Base-by-base conservation (phyloP, 257 asterid species). In the Anisodus acutangulus region DNA sequence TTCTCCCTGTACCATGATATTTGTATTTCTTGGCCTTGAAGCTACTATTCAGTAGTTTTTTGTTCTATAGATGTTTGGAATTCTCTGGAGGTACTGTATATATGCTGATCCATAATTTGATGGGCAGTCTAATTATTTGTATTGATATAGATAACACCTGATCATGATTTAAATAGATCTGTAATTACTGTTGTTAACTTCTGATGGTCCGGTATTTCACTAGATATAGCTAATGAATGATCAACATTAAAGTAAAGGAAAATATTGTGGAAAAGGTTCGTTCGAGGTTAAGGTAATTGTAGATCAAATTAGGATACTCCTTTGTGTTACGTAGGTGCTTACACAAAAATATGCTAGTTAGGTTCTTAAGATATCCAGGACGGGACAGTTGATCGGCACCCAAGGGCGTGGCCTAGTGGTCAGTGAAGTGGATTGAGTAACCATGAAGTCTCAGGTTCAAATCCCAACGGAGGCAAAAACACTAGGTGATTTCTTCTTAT, bases 1-100 rank as follows among this genome's bases (percentile, higher is more conserved):
- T 67, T 15, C 57, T 86, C 57, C 63, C 63, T 70, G 19, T 53
- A 82, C 64, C 69, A 19, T 72, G 69, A 35, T 85, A 8, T 35
- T 26, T 63, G 35, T 55, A 69, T 80, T 53, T 67, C 7, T 37
- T 6, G 13, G 45, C 35, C 54, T 8, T 76, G 37, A 57, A 66
- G 53, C 66, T 78, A 49, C 11, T 45, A 57, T 41, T 37, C 35
- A 19, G 19, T 3, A n/a, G 47, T 19, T 47, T 26, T 60, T 81
- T 55, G 12, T 60, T 57, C 13, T 37, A 57, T 79, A 31, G 45
- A 35, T 11, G 49, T 6, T 39, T 13, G 76, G 26, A 68, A 35
- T 68, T 68, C 12, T 37, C 76, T 68, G 76, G 76, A 68, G 10
- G 76, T 68, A 68, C 22, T 68, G 22, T 31, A 31, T 31, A 31